phyloP scores from a whole-genome alignment of 352 stramenopile species.

The Achlya hypogyna region DNA sequence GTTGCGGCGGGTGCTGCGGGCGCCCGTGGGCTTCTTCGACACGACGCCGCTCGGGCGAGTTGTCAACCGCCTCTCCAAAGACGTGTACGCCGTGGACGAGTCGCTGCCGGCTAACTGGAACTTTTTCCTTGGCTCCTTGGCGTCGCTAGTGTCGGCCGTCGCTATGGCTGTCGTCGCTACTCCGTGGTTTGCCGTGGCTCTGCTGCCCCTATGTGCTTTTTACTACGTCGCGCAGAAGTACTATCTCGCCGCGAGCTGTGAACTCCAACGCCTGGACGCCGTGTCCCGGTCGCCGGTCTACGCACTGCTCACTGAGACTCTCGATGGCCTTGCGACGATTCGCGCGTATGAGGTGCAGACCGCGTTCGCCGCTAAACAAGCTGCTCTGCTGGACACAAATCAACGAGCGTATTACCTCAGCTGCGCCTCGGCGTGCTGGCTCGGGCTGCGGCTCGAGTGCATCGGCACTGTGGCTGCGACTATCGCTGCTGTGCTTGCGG shows the following conservation, averaged over 20 bases:
- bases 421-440: slow-evolving; percentile 81
- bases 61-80: slow-evolving; percentile 88
- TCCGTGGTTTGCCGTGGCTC: slow-evolving; percentile 36
- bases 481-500: slow-evolving; percentile 73
- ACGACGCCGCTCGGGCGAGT: slow-evolving; percentile 50
- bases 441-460: slow-evolving; percentile 81
- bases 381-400: slow-evolving; percentile 20
- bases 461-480: slow-evolving; percentile 83
- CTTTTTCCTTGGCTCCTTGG: slow-evolving; percentile 20
- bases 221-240: slow-evolving; percentile 54
- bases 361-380: slow-evolving; percentile 8
- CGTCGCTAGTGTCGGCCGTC: slow-evolving; percentile 40
- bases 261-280: slow-evolving; percentile 52
- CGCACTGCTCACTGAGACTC: slow-evolving; percentile 33
- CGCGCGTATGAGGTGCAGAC: slow-evolving; percentile 28
- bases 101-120: slow-evolving; percentile 36
- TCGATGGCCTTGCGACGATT: slow-evolving; percentile 32
- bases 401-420: slow-evolving; percentile 56
- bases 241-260: slow-evolving; percentile 53
- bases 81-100: slow-evolving; percentile 88
- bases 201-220: slow-evolving; percentile 49
- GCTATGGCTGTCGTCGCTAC: slow-evolving; percentile 43
- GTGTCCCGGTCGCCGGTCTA: slow-evolving; percentile 85
- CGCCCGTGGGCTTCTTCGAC: slow-evolving; percentile 17
- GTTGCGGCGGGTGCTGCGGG: slow-evolving; percentile 31